Percentiles rank a stretch among this genome's conserved stretches.
Conservation (phyloP, 2,329 filamentous ascomycete species). For the Nigrograna mackinnonii region DNA sequence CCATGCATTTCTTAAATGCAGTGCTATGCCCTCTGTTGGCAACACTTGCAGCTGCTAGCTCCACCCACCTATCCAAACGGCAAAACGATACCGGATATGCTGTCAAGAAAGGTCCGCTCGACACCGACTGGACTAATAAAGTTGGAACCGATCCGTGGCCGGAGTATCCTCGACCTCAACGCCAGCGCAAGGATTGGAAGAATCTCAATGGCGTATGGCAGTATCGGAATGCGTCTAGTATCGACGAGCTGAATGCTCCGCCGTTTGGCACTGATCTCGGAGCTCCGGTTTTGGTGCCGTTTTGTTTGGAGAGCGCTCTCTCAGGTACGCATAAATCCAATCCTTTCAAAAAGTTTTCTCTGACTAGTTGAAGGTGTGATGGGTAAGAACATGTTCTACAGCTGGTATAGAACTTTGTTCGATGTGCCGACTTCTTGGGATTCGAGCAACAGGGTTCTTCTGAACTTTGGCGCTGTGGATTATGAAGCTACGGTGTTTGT, state of each 20-base stretch:
- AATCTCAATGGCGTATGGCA: slow-evolving; percentile 64
- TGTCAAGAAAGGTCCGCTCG: slow-evolving; percentile 28
- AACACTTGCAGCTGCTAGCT: slow-evolving; percentile 11
- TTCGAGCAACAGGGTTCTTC: slow-evolving; percentile 45
- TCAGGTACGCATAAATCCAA: slow-evolving; percentile 42
- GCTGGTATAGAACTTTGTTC: slow-evolving; percentile 58
- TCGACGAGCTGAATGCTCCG: slow-evolving; percentile 45
- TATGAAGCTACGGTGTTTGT: slow-evolving; percentile 63
- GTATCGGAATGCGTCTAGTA: slow-evolving; percentile 47
- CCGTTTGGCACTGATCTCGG: slow-evolving; percentile 49
- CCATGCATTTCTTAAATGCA: slow-evolving; percentile 19
- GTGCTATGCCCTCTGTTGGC: slow-evolving; percentile 16
- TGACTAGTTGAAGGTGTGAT: slow-evolving; percentile 51
- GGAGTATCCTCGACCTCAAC: slow-evolving; percentile 61
- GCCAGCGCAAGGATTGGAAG: slow-evolving; percentile 58
- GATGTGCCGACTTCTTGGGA: slow-evolving; percentile 53
- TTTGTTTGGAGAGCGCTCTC: slow-evolving; percentile 58
- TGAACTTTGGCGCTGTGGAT: slow-evolving; percentile 64
- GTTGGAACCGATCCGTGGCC: slow-evolving; percentile 61
- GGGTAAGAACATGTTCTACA: slow-evolving; percentile 41
- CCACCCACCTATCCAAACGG: slow-evolving; percentile 12
- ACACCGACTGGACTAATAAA: slow-evolving; percentile 55
- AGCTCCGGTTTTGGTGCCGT: slow-evolving; percentile 55
- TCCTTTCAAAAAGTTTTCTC: slow-evolving; percentile 21
- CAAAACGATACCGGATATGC: slow-evolving; percentile 36